These are phyloP conservation scores for Podospora australis DNA, from an alignment of 495 filamentous ascomycete genomes.

Conservation along the genomic window DNA sequence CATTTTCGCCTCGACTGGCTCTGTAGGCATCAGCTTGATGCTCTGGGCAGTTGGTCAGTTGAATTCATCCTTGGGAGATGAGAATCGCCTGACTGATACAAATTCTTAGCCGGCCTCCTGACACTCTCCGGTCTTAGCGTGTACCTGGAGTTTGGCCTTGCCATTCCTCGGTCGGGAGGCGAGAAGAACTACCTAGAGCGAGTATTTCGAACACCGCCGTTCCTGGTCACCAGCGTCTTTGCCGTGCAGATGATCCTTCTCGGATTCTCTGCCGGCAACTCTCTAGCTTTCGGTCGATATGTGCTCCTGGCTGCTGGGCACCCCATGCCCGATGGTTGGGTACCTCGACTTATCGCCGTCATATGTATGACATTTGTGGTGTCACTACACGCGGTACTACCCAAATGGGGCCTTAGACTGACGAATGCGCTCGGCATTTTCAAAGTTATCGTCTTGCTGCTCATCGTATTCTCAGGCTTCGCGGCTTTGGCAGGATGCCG, in stretches of 20 bases:
- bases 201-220: conserved; percentile 53
- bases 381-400: conserved; percentile 49
- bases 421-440: conserved; percentile 58
- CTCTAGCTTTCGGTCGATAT: conserved; percentile 61
- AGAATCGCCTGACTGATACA: background rate
- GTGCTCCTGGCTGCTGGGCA: conserved; percentile 54
- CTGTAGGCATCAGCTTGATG: conserved; percentile 33
- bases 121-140: conserved; percentile 21
- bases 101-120: conserved; percentile 9
- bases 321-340: conserved; percentile 49
- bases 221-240: conserved; percentile 56
- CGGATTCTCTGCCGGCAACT: conserved; percentile 51
- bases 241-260: conserved; percentile 52
- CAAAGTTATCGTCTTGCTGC: conserved; percentile 58
- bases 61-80: background rate
- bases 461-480: conserved; percentile 57
- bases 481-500: conserved; percentile 24
- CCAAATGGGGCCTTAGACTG: conserved; percentile 57
- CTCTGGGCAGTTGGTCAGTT: conserved; percentile 34
- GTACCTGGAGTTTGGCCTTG: conserved; percentile 41
- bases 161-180: conserved; percentile 44
- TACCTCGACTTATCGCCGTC: conserved; percentile 54
- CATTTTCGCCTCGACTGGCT: conserved; percentile 38
- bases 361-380: conserved; percentile 47
- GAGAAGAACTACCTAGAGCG: conserved; percentile 59